Conservation (phyloP, 352 stramenopile genomes). For the Pythium periplocum region DNA sequence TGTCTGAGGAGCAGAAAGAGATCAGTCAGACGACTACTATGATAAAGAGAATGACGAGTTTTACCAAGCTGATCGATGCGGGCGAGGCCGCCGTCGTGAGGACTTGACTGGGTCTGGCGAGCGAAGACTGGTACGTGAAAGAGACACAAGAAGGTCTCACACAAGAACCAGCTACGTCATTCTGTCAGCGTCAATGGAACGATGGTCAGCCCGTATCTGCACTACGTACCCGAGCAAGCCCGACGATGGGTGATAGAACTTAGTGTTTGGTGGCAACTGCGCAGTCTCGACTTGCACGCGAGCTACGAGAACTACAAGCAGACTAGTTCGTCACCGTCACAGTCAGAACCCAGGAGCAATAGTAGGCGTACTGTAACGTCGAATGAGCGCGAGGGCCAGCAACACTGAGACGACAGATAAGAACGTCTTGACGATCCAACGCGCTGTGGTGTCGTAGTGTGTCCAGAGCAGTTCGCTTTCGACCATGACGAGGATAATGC, state of each 20-base stretch:
- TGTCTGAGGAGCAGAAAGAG: constrained; percentile 19
- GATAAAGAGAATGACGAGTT: background rate
- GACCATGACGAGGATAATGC: constrained; percentile 31
- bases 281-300: constrained; percentile 38
- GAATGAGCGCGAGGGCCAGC: constrained; percentile 28
- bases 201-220: background rate
- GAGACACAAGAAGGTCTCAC: constrained; percentile 32
- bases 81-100: constrained; percentile 23
- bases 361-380: constrained; percentile 37
- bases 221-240: constrained; percentile 24
- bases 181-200: background rate
- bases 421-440: constrained; percentile 33
- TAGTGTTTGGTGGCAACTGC: constrained; percentile 22
- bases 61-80: constrained; percentile 46
- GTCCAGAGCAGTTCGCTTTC: constrained; percentile 50
- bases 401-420: constrained; percentile 29
- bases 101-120: constrained; percentile 21
- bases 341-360: background rate
- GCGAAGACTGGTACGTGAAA: constrained; percentile 35
- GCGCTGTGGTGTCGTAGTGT: constrained; percentile 8
- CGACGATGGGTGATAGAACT: constrained; percentile 34
- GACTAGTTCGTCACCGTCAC: background rate
- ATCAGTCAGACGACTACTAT: background rate
- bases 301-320: constrained; percentile 15
- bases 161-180: constrained; percentile 27